A percentile compares a stretch with the other conserved stretches of the same genome.
These are phyloP conservation scores for Penstemon davidsonii DNA, from an alignment of 257 asterid species.

Conservation along the genomic window DNA sequence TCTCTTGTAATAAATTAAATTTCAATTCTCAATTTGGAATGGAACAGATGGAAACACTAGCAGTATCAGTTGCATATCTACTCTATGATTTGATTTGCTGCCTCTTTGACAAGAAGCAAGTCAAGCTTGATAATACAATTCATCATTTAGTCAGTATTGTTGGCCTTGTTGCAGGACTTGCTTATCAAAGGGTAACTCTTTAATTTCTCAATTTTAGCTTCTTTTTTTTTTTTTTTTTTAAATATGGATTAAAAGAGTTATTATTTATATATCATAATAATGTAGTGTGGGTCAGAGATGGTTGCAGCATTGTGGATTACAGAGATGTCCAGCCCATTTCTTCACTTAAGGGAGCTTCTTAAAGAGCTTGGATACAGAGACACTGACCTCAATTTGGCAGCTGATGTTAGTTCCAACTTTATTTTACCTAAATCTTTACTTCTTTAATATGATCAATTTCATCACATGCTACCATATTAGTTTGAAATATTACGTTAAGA, in stretches of 20 bases:
- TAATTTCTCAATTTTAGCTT: background rate
- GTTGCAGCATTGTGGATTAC: constrained; percentile 77
- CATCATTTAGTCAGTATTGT: constrained; percentile 79
- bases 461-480: too few species aligned
- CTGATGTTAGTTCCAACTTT: constrained; percentile 58
- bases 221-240: background rate
- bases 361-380: constrained; percentile 76
- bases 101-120: constrained; percentile 47
- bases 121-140: constrained; percentile 61
- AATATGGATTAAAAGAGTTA: background rate
- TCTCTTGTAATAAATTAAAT: background rate
- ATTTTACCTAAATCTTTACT: background rate
- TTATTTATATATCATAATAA: background rate
- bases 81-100: constrained; percentile 72
- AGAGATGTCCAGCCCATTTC: constrained; percentile 83
- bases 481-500: too few species aligned
- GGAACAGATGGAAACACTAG: constrained; percentile 67
- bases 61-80: constrained; percentile 52
- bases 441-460: too few species aligned
- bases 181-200: constrained; percentile 56
- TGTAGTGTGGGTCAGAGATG: constrained; percentile 90
- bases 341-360: constrained; percentile 83
- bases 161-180: constrained; percentile 73
- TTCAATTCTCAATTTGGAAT: background rate
- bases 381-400: constrained; percentile 73